These are phyloP conservation scores for Gossypium sturtianum DNA, from an alignment of 345 rosid genomes.

Conservation along the genomic window DNA sequence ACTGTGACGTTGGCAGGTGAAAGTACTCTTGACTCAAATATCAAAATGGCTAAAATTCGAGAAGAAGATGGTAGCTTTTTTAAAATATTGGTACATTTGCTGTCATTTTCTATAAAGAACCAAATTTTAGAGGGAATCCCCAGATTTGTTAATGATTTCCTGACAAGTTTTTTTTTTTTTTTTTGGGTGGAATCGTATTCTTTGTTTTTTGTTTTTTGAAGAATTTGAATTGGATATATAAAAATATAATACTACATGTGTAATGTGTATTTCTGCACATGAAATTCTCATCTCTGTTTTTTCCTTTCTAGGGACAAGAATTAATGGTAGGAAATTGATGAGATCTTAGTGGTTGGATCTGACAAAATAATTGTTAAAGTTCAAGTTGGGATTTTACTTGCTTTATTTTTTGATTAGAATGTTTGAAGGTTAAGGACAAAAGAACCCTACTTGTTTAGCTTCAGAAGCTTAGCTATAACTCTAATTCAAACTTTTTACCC, in stretches of 20 bases:
- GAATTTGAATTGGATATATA: background rate
- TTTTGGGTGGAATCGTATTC: background rate
- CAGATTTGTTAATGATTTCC: conserved; percentile 5
- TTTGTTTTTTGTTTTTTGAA: background rate
- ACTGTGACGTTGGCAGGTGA: background rate
- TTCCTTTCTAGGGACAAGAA: background rate
- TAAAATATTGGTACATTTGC: conserved; percentile 5
- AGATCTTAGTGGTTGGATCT: background rate
- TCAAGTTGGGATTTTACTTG: conserved; percentile 2
- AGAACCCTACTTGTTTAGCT: background rate
- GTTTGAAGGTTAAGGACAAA: conserved; percentile 6
- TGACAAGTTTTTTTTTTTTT: background rate
- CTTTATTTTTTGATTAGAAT: background rate
- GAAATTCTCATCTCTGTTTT: background rate
- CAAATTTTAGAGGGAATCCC: conserved; percentile 11
- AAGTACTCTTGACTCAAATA: conserved; percentile 8
- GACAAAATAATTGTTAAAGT: background rate
- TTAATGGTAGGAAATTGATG: conserved; percentile 6
- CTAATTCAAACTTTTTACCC: background rate
- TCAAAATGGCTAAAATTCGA: background rate
- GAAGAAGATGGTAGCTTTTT: background rate
- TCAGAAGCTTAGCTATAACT: background rate
- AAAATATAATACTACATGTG: background rate
- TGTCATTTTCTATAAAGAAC: conserved; percentile 7
- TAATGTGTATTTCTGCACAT: background rate